phyloP scores from a whole-genome alignment of 768 basidiomycete species.

The Suillus sp. region DNA sequence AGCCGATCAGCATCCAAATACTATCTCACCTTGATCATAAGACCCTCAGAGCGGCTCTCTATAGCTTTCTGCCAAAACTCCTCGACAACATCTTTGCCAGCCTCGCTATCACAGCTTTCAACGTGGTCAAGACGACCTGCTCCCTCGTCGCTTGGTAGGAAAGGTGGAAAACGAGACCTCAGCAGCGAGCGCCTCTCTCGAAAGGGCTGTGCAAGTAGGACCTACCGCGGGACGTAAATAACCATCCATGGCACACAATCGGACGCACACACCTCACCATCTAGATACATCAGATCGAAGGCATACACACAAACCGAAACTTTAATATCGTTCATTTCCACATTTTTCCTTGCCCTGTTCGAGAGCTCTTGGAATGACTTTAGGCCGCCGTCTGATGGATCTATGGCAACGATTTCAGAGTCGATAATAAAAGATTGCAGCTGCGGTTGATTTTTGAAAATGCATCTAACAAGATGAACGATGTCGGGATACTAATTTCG shows the following conservation, averaged over 20 bases:
- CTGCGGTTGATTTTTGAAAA: slow-evolving; percentile 47
- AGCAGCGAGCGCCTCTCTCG: slow-evolving; percentile 69
- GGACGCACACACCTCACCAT: slow-evolving; percentile 63
- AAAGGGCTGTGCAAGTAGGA: slow-evolving; percentile 68
- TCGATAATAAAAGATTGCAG: slow-evolving; percentile 75
- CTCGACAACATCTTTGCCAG: slow-evolving; percentile 63
- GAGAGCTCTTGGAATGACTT: slow-evolving; percentile 88
- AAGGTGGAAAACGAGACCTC: slow-evolving; percentile 59
- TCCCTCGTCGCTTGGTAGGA: slow-evolving; percentile 43
- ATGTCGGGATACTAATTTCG: slow-evolving; percentile 78
- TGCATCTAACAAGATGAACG: slow-evolving; percentile 51
- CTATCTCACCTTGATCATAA: slow-evolving; percentile 81
- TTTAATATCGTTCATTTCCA: slow-evolving; percentile 70
- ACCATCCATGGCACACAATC: slow-evolving; percentile 5
- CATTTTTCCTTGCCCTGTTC: slow-evolving; percentile 82
- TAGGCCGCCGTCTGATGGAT: slow-evolving; percentile 59
- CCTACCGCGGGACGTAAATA: slow-evolving; percentile 40
- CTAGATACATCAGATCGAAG: slow-evolving; percentile 88
- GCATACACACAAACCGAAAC: slow-evolving; percentile 82
- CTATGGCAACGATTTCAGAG: slow-evolving; percentile 86
- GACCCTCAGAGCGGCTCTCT: slow-evolving; percentile 82
- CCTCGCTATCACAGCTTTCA: slow-evolving; percentile 65
- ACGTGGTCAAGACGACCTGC: slow-evolving; percentile 74
- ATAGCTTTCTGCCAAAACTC: slow-evolving; percentile 78
- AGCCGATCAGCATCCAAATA: background rate